These are phyloP conservation scores for Barnettozyma wickerhamii DNA, from an alignment of 805 yeast species.

Conservation along the genomic window DNA sequence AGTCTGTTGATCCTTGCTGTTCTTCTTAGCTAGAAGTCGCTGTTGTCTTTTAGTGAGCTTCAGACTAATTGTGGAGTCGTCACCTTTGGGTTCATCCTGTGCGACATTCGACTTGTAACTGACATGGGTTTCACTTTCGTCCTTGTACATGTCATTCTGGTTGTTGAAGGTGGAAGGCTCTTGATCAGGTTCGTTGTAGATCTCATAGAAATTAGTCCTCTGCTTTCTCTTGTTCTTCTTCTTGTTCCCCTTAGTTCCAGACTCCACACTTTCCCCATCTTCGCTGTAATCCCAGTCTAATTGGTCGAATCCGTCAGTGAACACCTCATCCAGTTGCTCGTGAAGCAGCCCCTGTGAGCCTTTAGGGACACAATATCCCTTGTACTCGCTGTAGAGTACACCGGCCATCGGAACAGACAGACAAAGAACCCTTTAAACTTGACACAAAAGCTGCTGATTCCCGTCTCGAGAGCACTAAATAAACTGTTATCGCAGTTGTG, in stretches of 20 bases:
- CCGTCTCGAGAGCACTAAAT: too few relatives aligned
- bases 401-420: slow-evolving; percentile 9
- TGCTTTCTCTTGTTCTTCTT: slow-evolving; percentile 7
- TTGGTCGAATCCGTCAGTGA: slow-evolving; percentile 39
- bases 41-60: slow-evolving; percentile 5
- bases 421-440: too few relatives aligned
- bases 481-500: too few relatives aligned
- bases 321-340: background rate
- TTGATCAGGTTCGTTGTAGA: background rate
- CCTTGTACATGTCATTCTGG: slow-evolving; percentile 11
- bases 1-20: background rate
- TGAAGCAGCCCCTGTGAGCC: slow-evolving; percentile 1
- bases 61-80: background rate
- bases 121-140: slow-evolving; percentile 12
- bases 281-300: slow-evolving; percentile 32
- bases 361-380: slow-evolving; percentile 22
- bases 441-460: too few relatives aligned
- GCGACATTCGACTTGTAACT: slow-evolving; percentile 4
- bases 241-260: slow-evolving; percentile 2
- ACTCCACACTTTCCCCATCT: background rate
- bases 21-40: slow-evolving; percentile 1
- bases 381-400: slow-evolving; percentile 18
- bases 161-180: background rate
- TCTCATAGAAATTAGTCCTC: slow-evolving; percentile 9
- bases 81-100: background rate